Evolutionary conservation across 106 monocot genomes (phyloP), one percentile per base, ranked within the genome.

Genomic region (Vanilla planifolia): DNA sequence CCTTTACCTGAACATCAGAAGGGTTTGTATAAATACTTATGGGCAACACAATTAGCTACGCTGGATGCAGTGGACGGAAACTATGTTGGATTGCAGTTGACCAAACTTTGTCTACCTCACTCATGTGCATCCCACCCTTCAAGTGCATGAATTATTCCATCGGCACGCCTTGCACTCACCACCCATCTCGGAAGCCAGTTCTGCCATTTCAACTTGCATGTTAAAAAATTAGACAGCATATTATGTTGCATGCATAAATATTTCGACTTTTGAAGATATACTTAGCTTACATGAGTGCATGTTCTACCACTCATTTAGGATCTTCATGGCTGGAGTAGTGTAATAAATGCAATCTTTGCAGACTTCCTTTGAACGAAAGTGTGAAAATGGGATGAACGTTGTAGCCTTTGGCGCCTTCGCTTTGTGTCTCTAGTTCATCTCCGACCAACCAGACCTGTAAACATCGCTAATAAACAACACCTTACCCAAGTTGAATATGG

Each of bases 261-360:
- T n/a, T n/a, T n/a, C n/a, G n/a, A n/a, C n/a, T n/a, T n/a, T n/a
- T n/a, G 8, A 65, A 21, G 26, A 35, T 65, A 3, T 42, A 39
- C 4, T 48, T 81, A 92, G 88, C 88, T 88, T 88, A 50, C 92
- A 88, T 2, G 84, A 43, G 57, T 88, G 87, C 70, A 92, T 70
- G 53, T 88, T 92, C 51, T 88, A 64, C 14, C 84, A 43, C 48
- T 72, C 33, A 43, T 73, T 43, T 0, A 88, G 80, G 29, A 84
- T 61, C 53, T 50, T 75, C 84, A 92, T 78, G 27, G 87, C 83
- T 11, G 92, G 88, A 57, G 92, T 92, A 41, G 33, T 75, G 61
- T 79, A 69, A 59, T 79, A 88, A 29, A 43, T 58, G 62, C 88
- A 92, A 33, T 92, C 84, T 29, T 76, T 79, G 34, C 80, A 80